phyloP scores from a whole-genome alignment of 495 filamentous ascomycete genomes.

The Thozetella sp. region DNA sequence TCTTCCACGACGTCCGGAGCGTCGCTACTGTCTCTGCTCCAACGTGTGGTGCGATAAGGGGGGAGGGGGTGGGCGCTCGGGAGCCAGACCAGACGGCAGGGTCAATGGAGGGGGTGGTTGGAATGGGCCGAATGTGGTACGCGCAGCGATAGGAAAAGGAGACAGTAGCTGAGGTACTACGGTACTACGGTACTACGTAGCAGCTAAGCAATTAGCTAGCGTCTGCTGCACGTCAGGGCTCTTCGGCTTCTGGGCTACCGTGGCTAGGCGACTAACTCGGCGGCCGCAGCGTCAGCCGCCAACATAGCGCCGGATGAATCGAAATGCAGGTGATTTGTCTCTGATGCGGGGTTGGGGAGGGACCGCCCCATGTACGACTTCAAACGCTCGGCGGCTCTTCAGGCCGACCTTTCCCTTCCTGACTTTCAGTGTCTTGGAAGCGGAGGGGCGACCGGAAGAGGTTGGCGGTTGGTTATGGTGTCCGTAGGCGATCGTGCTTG shows the following conservation, averaged over 20 bases:
- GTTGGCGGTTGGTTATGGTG: too few relatives aligned
- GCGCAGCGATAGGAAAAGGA: background rate
- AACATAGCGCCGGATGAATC: background rate
- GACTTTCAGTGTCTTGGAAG: background rate
- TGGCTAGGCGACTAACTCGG: background rate
- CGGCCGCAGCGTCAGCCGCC: background rate
- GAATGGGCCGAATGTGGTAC: conserved; percentile 1
- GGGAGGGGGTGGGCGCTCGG: background rate
- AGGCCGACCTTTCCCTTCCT: background rate
- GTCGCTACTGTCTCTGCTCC: background rate
- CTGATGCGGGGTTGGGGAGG: background rate
- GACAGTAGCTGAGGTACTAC: background rate
- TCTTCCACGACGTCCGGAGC: background rate
- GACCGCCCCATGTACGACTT: background rate
- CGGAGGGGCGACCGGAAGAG: too few relatives aligned
- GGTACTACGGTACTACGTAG: too few relatives aligned
- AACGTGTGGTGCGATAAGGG: background rate
- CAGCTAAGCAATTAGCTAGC: too few relatives aligned
- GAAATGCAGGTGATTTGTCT: background rate
- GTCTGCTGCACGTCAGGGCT: too few relatives aligned
- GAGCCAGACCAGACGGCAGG: background rate
- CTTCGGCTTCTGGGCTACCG: too few relatives aligned
- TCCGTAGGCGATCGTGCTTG: too few relatives aligned
- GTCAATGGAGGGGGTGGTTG: background rate
- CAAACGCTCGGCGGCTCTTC: background rate